Base-by-base conservation (phyloP, 208 protist genomes). In the Angomonas deanei region DNA sequence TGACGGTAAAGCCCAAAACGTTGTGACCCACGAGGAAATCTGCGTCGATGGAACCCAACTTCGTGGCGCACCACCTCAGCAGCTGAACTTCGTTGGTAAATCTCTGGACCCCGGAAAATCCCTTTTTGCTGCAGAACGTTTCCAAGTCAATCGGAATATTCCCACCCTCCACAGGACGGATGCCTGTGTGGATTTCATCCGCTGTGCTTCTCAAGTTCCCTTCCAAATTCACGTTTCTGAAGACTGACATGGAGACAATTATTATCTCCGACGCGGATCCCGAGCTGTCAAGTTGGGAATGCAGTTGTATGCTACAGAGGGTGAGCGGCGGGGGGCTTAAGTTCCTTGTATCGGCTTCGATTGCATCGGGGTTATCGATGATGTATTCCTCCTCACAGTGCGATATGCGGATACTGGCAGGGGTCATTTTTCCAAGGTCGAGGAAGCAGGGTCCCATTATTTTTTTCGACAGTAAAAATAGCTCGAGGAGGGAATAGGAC, bases 1-100 rank as follows among this genome's bases (percentile, higher is more conserved):
- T 95, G 0, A 99, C 69, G n/a, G 97, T 97, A 63, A 96, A 99
- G 6, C 85, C 85, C n/a, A 98, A 68, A 68, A 99, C 96, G 72
- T 99, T 99, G 88, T 99, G 97, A n/a, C 97, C 97, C 13, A 98
- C 73, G 31, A 98, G 59, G 19, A 98, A 76, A 63, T 99, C 97
- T 1, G 97, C 93, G 71, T 99, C 97, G 28, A 96, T 68, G n/a
- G 62, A 58, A 1, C 77, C 63, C 5, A 98, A 68, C n/a, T 72
- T 77, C n/a, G 54, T 63, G 10, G 93, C 76, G 11, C 97, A 50
- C 76, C 86, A 88, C 36, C 66, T 74, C 0, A 98, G 78, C 47
- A 98, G 60, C 26, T 64, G 70, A 6, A 72, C 65, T 71, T 98
- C 94, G 66, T 86, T 94, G 27, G 49, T 36, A 68, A 88, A 88